Base-by-base conservation (phyloP, 306 rosid species). In the Dryas octopetala region DNA sequence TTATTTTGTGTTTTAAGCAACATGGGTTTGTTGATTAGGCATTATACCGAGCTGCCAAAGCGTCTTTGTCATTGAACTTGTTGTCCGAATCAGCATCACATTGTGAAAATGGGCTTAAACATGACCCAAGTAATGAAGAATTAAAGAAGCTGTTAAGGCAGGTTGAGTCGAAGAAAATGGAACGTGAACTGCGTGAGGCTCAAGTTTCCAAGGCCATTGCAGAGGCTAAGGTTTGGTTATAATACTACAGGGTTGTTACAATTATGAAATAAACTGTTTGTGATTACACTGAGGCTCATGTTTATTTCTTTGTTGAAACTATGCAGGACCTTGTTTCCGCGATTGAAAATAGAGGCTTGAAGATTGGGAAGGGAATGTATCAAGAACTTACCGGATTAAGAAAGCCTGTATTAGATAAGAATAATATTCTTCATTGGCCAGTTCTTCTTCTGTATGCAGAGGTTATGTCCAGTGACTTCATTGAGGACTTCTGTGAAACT, bases 381-480 rank as follows among this genome's bases (percentile, higher is more conserved):
- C 83, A 19, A 55, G 97, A 92, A 62, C 97, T 95, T 66, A 85
- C 85, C 32, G 97, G 99, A 70, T 74, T 88, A 46, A 78, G 76
- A 84, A 95, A 86, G 79, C 97, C 93, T 10, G 83, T 85, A 74
- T 79, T 92, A 60, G 97, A 91, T 75, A 89, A 81, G 82, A 84
- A 76, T 77, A 90, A 85, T 47, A 88, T 90, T 77, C 91, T 95
- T 79, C 97, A 89, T 75, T 95, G 98, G 97, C 97, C 98, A 46
- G 98, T 95, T 85, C 86, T 91, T 85, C 87, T 91, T 78, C 88
- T 95, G 62, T 95, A 95, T 77, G 97, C 97, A 11, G 98, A 90
- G 87, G 93, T 90, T 84, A 95, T 91, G 98, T 90, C 97, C 59
- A 90, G 97, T 74, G 98, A 91, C 84, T 90, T 95, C 74, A 91